A percentile compares a stretch with the other conserved stretches of the same genome.
Conservation (phyloP, 805 yeast genomes). For the Ascoidea rubescens region DNA sequence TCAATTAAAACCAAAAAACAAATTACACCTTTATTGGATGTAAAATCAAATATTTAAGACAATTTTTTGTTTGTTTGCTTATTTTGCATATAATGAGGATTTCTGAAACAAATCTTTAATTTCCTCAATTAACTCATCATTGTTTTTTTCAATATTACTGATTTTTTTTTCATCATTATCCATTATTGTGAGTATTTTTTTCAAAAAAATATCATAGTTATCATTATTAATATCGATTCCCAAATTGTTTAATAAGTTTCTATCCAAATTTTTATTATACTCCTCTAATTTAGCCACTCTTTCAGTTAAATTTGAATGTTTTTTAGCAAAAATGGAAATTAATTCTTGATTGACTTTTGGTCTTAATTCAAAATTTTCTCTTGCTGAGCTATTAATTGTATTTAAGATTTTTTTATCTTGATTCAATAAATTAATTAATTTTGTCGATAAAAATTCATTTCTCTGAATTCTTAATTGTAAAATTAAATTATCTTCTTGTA, state of each 20-base stretch:
- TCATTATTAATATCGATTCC: background rate
- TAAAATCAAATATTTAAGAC: too few relatives aligned
- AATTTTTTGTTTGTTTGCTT: too few relatives aligned
- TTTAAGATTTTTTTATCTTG: background rate
- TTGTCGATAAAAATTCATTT: background rate
- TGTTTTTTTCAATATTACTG: too few relatives aligned
- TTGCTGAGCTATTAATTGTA: background rate
- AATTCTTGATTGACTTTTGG: background rate
- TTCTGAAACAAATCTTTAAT: too few relatives aligned
- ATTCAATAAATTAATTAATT: background rate
- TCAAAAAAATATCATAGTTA: background rate
- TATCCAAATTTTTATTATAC: background rate
- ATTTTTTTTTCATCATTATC: constrained; percentile 1
- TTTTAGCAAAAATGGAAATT: background rate
- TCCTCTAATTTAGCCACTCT: background rate
- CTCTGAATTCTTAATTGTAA: background rate
- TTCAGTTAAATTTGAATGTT: too few relatives aligned
- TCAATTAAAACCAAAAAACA: too few relatives aligned
- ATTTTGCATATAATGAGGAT: too few relatives aligned
- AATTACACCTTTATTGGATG: too few relatives aligned
- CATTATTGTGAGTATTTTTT: background rate
- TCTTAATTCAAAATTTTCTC: background rate
- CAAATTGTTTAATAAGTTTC: background rate
- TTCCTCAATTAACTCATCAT: too few relatives aligned
- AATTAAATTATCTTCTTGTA: background rate